Base-by-base conservation (phyloP, 2,329 filamentous ascomycete species). In the Kalaharituber pfeilii region DNA sequence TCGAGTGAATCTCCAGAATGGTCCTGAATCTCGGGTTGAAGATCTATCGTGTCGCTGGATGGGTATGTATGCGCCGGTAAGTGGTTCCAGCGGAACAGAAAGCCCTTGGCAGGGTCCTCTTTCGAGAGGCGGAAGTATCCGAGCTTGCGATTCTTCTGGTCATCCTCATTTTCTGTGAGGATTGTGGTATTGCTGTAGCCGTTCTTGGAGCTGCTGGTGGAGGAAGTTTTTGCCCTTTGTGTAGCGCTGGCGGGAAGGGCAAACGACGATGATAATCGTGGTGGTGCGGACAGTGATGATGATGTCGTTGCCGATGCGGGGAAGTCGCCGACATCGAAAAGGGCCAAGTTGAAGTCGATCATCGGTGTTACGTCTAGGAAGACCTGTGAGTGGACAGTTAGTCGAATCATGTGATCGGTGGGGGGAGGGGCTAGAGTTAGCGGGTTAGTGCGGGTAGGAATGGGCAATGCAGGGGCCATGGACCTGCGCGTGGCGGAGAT, bases 331-430 rank as follows among this genome's bases (percentile, higher is more conserved):
- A 39, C 13, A 65, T 89, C 93, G 47, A 95, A 68, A 25, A 86
- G 72, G 18, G 73, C 73, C 51, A 81, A 63, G 65, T 95, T 96
- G 71, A 88, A 93, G 44, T 83, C 77, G 53, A 96, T 72, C 60
- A 95, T 80, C 49, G 94, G 85, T 7, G 86, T 89, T 44, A 89
- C 84, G 64, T 96, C 86, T 69, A 85, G 68, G 64, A 80, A 85
- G 2, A 80, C 33, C 33, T 39, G 33, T 18, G 13, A 36, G 18
- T 36, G 6, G 30, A 15, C 20, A 1, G 33, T 3, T 2, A 3
- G 33, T 39, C 4, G 20, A 18, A 9, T 39, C 33, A 39, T 36
- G 8, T 3, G 20, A n/a, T n/a, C 33, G 13, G 8, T 39, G 20
- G 13, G 20, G 33, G 33, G 33, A 39, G 15, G 15, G 20, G 13